These are phyloP conservation scores for Fusarium verrucosum DNA, from an alignment of 2,329 filamentous ascomycete genomes.

Conservation along the genomic window DNA sequence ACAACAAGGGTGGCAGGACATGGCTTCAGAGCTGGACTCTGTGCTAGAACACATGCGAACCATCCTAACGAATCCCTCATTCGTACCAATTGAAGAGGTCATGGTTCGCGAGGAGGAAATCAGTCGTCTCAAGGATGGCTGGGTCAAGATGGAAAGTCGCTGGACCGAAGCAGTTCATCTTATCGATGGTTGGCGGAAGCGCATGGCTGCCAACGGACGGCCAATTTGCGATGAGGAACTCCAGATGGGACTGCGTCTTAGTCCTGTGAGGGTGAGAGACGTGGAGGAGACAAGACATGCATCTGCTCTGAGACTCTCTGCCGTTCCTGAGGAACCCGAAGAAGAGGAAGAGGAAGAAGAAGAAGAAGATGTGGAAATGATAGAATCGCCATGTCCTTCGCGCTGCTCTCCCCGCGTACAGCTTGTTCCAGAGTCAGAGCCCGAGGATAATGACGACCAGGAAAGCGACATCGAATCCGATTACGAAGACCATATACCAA, in stretches of 20 bases:
- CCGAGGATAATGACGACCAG: slow-evolving; percentile 40
- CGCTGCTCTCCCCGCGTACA: slow-evolving; percentile 30
- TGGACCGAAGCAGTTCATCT: slow-evolving; percentile 91
- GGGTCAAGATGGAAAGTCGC: slow-evolving; percentile 91
- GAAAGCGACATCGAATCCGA: slow-evolving; percentile 53
- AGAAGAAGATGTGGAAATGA: slow-evolving; percentile 42
- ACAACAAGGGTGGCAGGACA: slow-evolving; percentile 65
- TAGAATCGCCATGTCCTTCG: slow-evolving; percentile 45
- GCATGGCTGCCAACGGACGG: slow-evolving; percentile 76
- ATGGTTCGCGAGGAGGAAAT: slow-evolving; percentile 94
- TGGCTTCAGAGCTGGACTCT: slow-evolving; percentile 77
- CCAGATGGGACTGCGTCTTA: slow-evolving; percentile 72
- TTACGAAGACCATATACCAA: slow-evolving; percentile 56
- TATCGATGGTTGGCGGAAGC: slow-evolving; percentile 90
- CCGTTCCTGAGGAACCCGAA: slow-evolving; percentile 59
- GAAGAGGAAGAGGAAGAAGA: slow-evolving; percentile 51
- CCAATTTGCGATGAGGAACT: slow-evolving; percentile 75
- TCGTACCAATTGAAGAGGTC: slow-evolving; percentile 94
- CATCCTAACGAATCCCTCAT: slow-evolving; percentile 93
- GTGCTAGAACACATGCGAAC: slow-evolving; percentile 83
- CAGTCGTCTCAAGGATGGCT: slow-evolving; percentile 79
- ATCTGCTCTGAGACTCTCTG: slow-evolving; percentile 53
- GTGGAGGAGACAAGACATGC: slow-evolving; percentile 58
- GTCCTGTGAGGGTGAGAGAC: slow-evolving; percentile 65
- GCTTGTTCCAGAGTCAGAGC: slow-evolving; percentile 28